phyloP scores from a whole-genome alignment of 2,329 filamentous ascomycete genomes.

The Phaeosphaeria sp. region DNA sequence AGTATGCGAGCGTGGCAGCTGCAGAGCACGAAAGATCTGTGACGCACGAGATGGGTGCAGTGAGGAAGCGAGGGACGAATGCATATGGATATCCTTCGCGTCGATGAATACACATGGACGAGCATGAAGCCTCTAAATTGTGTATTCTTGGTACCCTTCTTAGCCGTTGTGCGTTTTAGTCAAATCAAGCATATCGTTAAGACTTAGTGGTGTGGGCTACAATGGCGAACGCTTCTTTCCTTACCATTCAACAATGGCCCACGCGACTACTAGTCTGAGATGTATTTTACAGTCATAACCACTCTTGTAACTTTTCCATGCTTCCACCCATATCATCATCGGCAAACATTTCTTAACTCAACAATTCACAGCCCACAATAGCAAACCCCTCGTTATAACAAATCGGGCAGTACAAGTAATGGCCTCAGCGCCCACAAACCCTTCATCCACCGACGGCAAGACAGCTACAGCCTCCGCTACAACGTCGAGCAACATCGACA shows the following conservation, averaged over 20 bases:
- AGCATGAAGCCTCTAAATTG: neutral
- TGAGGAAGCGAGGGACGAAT: slow-evolving; percentile 4
- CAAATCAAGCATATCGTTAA: neutral
- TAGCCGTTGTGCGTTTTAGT: neutral
- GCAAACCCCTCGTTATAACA: neutral
- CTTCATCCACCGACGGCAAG: no score
- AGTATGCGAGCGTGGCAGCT: neutral
- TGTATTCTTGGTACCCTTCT: no score
- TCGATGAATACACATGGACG: neutral
- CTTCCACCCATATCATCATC: neutral
- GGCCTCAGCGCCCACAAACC: no score
- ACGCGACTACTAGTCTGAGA: neutral
- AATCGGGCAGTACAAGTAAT: neutral
- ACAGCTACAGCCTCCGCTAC: neutral
- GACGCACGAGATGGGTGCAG: neutral
- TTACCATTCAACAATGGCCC: neutral
- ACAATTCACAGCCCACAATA: neutral
- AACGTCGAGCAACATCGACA: neutral
- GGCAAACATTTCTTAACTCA: neutral
- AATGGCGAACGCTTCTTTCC: neutral
- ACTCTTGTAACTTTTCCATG: neutral
- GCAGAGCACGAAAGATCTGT: neutral
- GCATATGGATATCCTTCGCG: slow-evolving; percentile 2
- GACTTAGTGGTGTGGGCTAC: neutral
- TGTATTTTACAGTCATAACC: neutral